Evolutionary conservation across 352 stramenopile species (phyloP).

Genomic region (Globisporangium parvum): DNA sequence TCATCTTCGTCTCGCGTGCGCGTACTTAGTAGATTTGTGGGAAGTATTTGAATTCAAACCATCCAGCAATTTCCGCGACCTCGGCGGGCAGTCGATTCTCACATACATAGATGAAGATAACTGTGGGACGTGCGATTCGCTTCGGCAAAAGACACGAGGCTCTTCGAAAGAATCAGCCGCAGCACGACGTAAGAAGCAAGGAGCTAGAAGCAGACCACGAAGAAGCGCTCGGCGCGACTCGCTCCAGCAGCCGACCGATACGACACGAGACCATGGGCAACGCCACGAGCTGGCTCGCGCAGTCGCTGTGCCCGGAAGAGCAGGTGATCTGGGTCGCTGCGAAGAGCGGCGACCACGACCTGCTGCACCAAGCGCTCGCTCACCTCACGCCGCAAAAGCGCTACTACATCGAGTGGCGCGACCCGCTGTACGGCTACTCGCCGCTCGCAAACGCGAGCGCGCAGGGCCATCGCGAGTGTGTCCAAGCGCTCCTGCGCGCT

Average conservation of each 20-base stretch:
- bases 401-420: conserved; percentile 64
- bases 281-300: conserved; percentile 62
- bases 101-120: neutral
- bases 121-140: too few species aligned
- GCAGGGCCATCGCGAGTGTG: conserved; percentile 60
- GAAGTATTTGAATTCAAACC: neutral
- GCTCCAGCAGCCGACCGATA: neutral
- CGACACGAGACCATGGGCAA: conserved; percentile 47
- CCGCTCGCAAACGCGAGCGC: conserved; percentile 57
- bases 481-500: conserved; percentile 39
- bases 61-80: neutral
- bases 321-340: conserved; percentile 72
- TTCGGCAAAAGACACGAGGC: neutral
- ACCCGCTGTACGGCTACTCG: conserved; percentile 57
- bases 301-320: conserved; percentile 66
- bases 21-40: neutral
- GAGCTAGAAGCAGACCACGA: neutral
- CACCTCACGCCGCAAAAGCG: conserved; percentile 52
- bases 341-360: conserved; percentile 56
- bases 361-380: conserved; percentile 41
- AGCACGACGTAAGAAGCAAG: too few species aligned
- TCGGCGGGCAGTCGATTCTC: too few species aligned
- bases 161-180: neutral
- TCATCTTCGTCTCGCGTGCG: too few species aligned
- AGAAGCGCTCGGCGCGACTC: neutral